Evolutionary conservation across 306 rosid genomes (phyloP).

Genomic region (Bauhinia variegata): DNA sequence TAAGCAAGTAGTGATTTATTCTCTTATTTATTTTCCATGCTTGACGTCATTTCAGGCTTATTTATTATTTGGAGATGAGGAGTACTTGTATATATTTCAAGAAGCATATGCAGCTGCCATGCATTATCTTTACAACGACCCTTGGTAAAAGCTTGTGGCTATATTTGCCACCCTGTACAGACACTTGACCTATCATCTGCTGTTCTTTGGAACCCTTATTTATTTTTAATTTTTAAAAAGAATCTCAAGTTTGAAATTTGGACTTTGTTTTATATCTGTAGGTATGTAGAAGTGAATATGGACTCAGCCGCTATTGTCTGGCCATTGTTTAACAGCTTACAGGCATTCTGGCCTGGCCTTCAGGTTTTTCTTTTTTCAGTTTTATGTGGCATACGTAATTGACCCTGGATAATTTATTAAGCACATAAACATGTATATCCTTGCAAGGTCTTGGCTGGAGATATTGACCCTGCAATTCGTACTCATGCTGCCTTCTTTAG

Average conservation of each 20-base stretch:
- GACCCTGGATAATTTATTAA: slow-evolving; percentile 33
- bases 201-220: slow-evolving; percentile 24
- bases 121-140: slow-evolving; percentile 88
- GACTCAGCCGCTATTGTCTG: slow-evolving; percentile 95
- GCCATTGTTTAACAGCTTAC: slow-evolving; percentile 97
- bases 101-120: slow-evolving; percentile 96
- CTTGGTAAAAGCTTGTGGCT: slow-evolving; percentile 78
- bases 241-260: slow-evolving; percentile 29
- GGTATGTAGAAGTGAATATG: slow-evolving; percentile 99
- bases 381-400: slow-evolving; percentile 29
- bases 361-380: slow-evolving; percentile 63
- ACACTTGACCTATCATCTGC: slow-evolving; percentile 31
- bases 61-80: slow-evolving; percentile 93
- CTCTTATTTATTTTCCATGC: slow-evolving; percentile 33
- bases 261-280: slow-evolving; percentile 42
- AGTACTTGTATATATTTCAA: slow-evolving; percentile 89
- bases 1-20: background rate
- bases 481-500: slow-evolving; percentile 94
- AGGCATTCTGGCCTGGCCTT: slow-evolving; percentile 99
- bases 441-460: slow-evolving; percentile 97
- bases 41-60: slow-evolving; percentile 69
- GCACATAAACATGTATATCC: slow-evolving; percentile 23
- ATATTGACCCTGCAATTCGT: slow-evolving; percentile 88
- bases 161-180: slow-evolving; percentile 40
- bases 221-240: too few species aligned